Base-by-base conservation (phyloP, 1,139 yeast genomes). In the Petasospora rhodanensis region DNA sequence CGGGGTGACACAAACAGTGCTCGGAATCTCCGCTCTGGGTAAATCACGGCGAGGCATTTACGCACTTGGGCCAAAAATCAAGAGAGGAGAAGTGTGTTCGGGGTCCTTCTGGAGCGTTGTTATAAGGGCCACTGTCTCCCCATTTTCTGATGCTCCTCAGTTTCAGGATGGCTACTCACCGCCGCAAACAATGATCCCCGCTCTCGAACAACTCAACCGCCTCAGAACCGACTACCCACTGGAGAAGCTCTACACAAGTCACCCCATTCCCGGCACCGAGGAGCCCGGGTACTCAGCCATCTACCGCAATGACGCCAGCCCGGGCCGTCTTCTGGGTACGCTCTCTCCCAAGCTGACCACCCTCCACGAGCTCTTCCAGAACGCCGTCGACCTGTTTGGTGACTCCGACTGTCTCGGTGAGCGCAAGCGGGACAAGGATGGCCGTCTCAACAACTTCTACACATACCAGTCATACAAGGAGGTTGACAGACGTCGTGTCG, bases 251-350 rank as follows among this genome's bases (percentile, higher is more conserved):
- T 76, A 24, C 26, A 57, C 56, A 37, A 53, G 70, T 3, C 51
- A 61, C 4, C 61, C 76, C 0, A 38, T 79, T 0, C 73, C 79
- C 3, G 65, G 70, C 18, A 42, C 79, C 3, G 32, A 21, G 3
- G 33, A 33, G 17, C 38, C 40, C 6, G 51, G 51, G 0, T 40
- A 21, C 29, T 40, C 48, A 11, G 29, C 42, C 3, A 40, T 70
- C 17, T 70, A 66, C 49, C 54, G 75, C 40, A 70, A 70, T 43
- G 44, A 45, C 1, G 56, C 66, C 3, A 58, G 59, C 3, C 60
- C 61, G 2, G 65, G 70, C n/a, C 47, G 54, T 20, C 56, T 70
- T 34, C 40, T 61, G 18, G 46, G 54, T 4, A 59, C 62, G 7
- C 28, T 53, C 5, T 18, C 23, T 34, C 66, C 72, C 2, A 47